These are phyloP conservation scores for Xylariales sp. DNA, from an alignment of 2,329 filamentous ascomycete genomes.

Conservation along the genomic window DNA sequence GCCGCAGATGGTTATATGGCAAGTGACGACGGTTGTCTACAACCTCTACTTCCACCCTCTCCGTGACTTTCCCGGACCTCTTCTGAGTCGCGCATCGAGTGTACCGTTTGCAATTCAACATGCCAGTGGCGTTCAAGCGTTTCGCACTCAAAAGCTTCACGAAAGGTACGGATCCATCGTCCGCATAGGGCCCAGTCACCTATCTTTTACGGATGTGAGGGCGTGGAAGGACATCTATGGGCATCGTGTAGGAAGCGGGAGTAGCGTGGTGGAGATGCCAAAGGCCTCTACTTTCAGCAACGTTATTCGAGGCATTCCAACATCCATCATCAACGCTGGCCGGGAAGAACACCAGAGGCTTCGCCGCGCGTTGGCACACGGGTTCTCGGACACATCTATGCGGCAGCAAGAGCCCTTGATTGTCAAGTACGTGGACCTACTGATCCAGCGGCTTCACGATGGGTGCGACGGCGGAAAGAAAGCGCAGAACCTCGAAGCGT, in stretches of 20 bases:
- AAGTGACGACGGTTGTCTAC: constrained; percentile 17
- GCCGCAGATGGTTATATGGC: no score
- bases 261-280: constrained; percentile 18
- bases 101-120: constrained; percentile 21
- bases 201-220: constrained; percentile 24
- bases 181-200: constrained; percentile 21
- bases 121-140: constrained; percentile 16
- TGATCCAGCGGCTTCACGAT: constrained; percentile 33
- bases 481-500: constrained; percentile 29
- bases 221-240: constrained; percentile 31
- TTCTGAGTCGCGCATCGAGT: constrained; percentile 16
- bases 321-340: constrained; percentile 24
- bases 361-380: constrained; percentile 25
- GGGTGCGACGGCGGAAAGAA: constrained; percentile 18
- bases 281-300: constrained; percentile 16
- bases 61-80: constrained; percentile 21
- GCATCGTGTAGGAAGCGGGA: constrained; percentile 21
- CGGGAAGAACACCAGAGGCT: constrained; percentile 23
- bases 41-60: constrained; percentile 26
- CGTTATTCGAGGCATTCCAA: constrained; percentile 15
- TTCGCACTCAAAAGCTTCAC: constrained; percentile 21
- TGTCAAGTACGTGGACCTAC: constrained; percentile 33
- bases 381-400: constrained; percentile 25
- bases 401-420: constrained; percentile 28
- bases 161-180: constrained; percentile 19